These are phyloP conservation scores for Fusarium foetens DNA, from an alignment of 2,329 filamentous ascomycete genomes.

Conservation along the genomic window DNA sequence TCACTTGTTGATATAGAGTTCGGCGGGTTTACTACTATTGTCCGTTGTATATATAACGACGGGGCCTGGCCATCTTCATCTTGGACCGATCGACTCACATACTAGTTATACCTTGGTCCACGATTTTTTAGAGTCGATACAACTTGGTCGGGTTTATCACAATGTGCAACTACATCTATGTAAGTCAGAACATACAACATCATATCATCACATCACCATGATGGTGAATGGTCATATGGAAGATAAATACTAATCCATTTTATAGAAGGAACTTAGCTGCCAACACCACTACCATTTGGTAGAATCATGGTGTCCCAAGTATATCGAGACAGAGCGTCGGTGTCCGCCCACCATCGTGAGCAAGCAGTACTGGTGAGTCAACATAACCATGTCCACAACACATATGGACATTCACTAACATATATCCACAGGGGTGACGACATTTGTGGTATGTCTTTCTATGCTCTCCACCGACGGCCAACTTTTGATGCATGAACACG, in stretches of 20 bases:
- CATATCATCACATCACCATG: neutral
- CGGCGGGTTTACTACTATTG: neutral
- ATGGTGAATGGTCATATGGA: neutral
- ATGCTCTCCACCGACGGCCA: conserved; percentile 6
- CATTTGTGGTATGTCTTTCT: conserved; percentile 54
- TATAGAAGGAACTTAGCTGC: conserved; percentile 62
- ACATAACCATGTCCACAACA: neutral
- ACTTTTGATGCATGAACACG: conserved; percentile 8
- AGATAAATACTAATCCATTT: conserved; percentile 19
- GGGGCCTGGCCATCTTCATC: neutral
- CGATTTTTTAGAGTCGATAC: conserved; percentile 11
- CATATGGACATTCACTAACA: conserved; percentile 38
- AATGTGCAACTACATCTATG: conserved; percentile 65
- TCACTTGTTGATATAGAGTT: conserved; percentile 15
- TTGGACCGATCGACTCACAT: neutral
- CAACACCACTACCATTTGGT: conserved; percentile 62
- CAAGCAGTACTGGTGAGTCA: conserved; percentile 57
- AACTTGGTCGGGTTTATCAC: conserved; percentile 27
- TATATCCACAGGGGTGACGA: conserved; percentile 53
- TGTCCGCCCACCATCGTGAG: conserved; percentile 57
- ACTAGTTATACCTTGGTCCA: neutral
- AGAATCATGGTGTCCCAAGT: conserved; percentile 58
- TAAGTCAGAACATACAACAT: conserved; percentile 40
- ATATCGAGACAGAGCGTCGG: conserved; percentile 56
- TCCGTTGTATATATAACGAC: neutral